Percentiles rank a stretch among this genome's conserved stretches.
Conservation (phyloP, 768 basidiomycete genomes). For the Lyophyllum shimeji region DNA sequence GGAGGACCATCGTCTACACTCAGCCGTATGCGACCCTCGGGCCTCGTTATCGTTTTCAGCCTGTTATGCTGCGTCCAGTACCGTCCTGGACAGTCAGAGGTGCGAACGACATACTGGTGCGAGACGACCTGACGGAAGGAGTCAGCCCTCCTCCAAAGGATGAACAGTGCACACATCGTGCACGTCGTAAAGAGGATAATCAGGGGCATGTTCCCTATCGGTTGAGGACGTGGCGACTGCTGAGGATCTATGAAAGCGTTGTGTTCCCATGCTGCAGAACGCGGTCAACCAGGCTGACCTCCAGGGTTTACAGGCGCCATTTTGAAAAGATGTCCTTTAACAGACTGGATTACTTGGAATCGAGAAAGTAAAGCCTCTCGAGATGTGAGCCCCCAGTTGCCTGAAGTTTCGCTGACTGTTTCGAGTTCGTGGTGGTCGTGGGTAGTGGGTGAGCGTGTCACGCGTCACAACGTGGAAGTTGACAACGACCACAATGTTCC, state of each 20-base stretch:
- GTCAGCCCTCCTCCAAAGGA: slow-evolving; percentile 64
- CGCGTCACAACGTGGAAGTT: no score
- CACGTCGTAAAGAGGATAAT: slow-evolving; percentile 59
- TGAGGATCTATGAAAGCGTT: slow-evolving; percentile 47
- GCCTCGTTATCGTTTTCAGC: slow-evolving; percentile 52
- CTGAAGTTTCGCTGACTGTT: no score
- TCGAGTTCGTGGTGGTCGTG: no score
- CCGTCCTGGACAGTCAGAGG: background rate
- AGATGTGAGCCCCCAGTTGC: no score
- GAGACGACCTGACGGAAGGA: slow-evolving; percentile 57
- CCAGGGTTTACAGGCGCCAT: slow-evolving; percentile 17
- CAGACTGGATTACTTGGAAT: background rate
- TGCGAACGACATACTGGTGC: slow-evolving; percentile 51
- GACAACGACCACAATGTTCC: no score
- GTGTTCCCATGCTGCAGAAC: background rate
- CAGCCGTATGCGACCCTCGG: slow-evolving; percentile 62
- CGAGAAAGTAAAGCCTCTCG: background rate
- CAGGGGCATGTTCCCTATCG: slow-evolving; percentile 55
- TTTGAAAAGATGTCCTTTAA: background rate
- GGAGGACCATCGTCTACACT: slow-evolving; percentile 73
- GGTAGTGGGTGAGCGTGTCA: no score
- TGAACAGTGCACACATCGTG: slow-evolving; percentile 54
- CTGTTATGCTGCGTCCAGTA: slow-evolving; percentile 29
- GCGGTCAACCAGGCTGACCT: slow-evolving; percentile 4
- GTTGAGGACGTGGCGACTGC: slow-evolving; percentile 59